Base-by-base conservation (phyloP, 257 asterid genomes). In the Penstemon newberryi region DNA sequence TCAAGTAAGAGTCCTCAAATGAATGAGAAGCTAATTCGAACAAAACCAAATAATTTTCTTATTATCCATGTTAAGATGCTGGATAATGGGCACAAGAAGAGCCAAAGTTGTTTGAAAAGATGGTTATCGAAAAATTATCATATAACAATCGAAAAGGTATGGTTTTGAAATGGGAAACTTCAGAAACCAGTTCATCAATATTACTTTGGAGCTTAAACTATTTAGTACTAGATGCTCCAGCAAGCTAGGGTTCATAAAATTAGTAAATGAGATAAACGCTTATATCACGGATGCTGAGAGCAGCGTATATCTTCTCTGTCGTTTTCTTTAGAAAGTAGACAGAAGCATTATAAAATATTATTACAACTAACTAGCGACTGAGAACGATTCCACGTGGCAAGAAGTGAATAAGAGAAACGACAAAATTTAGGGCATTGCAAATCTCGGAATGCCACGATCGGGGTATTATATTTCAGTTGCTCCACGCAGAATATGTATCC, bases 291-390 rank as follows among this genome's bases (percentile, higher is more conserved):
- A 33, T 50, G 52, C 42, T 53, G 56, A 18, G 65, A 40, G 77
- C 63, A 57, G 44, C 67, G 50, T 8, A 45, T 49, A 61, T 58
- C 61, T 38, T 58, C 56, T 39, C 15, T 74, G 73, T 67, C 70
- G 46, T 51, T 60, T 51, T 60, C 73, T 18, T 59, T 19, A 55
- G 47, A 43, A 12, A 41, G 68, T 67, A 25, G 44, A 11, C 13
- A 36, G 51, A 8, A 40, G 45, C 47, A 44, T 52, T 36, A 60
- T 25, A 5, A 59, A 5, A 37, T 40, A 51, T 7, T 47, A 46
- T 38, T 57, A 8, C 11, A 47, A 46, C 66, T 7, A 2, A 0
- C 4, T 4, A 12, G 47, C 40, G 58, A 51, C 40, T 39, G 36
- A 36, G 42, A 4, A 47, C 10, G 66, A 2, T 60, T 1, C 67